These are phyloP conservation scores for Leishmania arabica DNA, from an alignment of 208 protist species.

Conservation along the genomic window DNA sequence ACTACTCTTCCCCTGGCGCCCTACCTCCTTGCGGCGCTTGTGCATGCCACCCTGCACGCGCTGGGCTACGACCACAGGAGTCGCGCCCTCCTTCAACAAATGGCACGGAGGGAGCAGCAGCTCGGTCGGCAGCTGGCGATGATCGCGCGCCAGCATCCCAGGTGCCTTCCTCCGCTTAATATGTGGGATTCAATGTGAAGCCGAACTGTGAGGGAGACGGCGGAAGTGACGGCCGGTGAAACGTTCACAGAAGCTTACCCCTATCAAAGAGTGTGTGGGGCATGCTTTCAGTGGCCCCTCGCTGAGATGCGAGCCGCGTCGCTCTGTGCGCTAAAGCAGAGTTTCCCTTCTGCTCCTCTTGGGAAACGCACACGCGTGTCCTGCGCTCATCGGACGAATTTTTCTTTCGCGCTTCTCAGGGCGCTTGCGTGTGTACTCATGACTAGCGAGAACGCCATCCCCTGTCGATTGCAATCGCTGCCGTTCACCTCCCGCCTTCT, in stretches of 20 bases:
- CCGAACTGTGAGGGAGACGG: background rate
- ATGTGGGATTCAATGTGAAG: constrained; percentile 30
- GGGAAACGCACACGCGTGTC: background rate
- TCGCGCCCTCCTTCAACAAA: constrained; percentile 47
- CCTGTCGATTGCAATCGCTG: background rate
- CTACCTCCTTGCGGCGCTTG: constrained; percentile 69
- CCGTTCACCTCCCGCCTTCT: background rate
- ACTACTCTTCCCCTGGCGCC: constrained; percentile 56
- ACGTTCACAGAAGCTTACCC: background rate
- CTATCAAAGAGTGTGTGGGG: background rate
- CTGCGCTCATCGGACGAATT: background rate
- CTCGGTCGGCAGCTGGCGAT: constrained; percentile 40
- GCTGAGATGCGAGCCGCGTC: background rate
- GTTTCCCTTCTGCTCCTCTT: background rate
- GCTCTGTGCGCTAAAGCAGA: background rate
- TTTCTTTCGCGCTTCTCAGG: background rate
- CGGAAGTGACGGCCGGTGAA: background rate
- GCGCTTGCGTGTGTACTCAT: background rate
- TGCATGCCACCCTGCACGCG: constrained; percentile 78
- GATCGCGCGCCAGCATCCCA: constrained; percentile 46
- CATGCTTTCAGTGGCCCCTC: background rate
- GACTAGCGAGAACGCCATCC: background rate
- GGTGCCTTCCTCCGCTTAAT: constrained; percentile 39
- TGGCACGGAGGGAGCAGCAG: constrained; percentile 67
- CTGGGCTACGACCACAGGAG: constrained; percentile 80